A percentile compares a stretch with the other conserved stretches of the same genome.
Conservation (phyloP, 2,329 filamentous ascomycete genomes). For the Cercospora sesami region DNA sequence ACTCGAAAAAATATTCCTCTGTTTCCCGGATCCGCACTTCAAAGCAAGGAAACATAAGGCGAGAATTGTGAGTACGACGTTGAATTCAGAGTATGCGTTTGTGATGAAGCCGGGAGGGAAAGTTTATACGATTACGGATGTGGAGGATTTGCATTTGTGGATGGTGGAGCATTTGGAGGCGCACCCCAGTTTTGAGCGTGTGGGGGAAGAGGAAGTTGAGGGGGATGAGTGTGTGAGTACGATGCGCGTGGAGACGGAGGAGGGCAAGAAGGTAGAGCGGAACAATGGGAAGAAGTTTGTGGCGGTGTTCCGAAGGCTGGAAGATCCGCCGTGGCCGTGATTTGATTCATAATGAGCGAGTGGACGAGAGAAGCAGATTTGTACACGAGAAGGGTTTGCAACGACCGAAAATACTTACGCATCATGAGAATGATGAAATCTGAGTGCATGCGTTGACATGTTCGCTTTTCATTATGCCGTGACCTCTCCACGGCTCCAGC, state of each 20-base stretch:
- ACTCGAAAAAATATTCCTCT: conserved; percentile 90
- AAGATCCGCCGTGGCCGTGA: conserved; percentile 73
- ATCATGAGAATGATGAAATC: background rate
- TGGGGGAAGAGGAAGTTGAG: conserved; percentile 64
- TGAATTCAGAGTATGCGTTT: conserved; percentile 93
- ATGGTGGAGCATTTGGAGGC: conserved; percentile 83
- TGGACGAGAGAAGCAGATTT: background rate
- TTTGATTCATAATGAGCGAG: background rate
- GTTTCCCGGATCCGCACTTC: conserved; percentile 98
- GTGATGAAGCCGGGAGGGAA: conserved; percentile 79
- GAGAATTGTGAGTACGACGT: conserved; percentile 81
- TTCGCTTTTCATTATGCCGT: background rate
- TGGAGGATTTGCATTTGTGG: conserved; percentile 90
- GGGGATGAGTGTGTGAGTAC: conserved; percentile 69
- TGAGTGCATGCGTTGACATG: conserved; percentile 1
- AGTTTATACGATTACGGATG: conserved; percentile 95
- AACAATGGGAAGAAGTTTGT: conserved; percentile 91
- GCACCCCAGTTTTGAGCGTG: conserved; percentile 75
- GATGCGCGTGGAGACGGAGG: conserved; percentile 86
- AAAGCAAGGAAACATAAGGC: conserved; percentile 97
- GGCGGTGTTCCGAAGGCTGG: conserved; percentile 77
- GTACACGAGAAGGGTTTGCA: background rate
- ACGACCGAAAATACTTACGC: background rate
- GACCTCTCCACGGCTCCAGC: background rate
- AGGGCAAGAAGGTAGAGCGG: conserved; percentile 92